These are phyloP conservation scores for Nematocida parisii DNA, from an alignment of 371 early-diverging fungal species.

Conservation along the genomic window DNA sequence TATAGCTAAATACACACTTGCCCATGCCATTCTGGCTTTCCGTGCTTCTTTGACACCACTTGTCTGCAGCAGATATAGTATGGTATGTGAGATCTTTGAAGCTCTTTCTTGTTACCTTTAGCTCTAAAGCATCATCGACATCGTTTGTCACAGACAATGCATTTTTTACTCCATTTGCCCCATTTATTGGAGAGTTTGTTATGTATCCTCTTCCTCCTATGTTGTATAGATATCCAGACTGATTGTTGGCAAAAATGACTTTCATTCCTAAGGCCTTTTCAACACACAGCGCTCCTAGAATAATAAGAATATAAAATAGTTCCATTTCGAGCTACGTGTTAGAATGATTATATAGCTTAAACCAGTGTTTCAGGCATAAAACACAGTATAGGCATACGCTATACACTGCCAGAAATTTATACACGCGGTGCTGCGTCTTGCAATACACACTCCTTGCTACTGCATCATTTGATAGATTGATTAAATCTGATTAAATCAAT, in stretches of 20 bases:
- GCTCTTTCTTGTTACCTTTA: conserved; percentile 1
- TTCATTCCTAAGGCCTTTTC: neutral
- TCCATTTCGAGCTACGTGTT: neutral
- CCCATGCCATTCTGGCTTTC: neutral
- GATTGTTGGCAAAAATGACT: conserved; percentile 12
- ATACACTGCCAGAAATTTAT: neutral
- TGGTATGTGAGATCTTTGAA: conserved; percentile 24
- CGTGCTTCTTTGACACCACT: neutral
- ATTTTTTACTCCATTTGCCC: neutral
- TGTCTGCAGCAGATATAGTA: neutral
- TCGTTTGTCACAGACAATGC: neutral
- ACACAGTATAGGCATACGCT: neutral
- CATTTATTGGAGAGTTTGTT: neutral
- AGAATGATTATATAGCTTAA: conserved; percentile 22
- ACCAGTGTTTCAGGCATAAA: conserved; percentile 29
- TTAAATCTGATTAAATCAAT: no score
- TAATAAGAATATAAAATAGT: neutral
- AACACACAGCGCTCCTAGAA: neutral
- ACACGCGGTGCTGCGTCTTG: no score
- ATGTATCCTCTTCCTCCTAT: conserved; percentile 21
- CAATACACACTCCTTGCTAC: no score
- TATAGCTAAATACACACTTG: conserved; percentile 3
- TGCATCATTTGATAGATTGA: no score
- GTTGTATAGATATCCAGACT: conserved; percentile 44
- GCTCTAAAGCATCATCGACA: neutral